Base-by-base conservation (phyloP, 1,139 yeast species). In the Suhomyces guaymorum region DNA sequence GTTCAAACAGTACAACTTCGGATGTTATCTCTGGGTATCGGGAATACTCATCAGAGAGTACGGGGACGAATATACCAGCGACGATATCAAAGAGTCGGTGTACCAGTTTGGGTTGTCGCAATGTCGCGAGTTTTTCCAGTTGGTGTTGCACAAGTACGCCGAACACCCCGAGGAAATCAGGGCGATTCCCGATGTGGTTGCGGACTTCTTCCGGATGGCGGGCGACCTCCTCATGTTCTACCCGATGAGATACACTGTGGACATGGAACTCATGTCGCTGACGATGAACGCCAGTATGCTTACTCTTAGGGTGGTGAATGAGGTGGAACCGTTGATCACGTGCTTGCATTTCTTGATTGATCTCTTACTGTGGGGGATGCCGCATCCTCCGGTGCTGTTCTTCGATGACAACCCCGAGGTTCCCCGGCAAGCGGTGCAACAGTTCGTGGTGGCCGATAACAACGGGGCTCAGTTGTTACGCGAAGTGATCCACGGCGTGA, bases 11-110 rank as follows among this genome's bases (percentile, higher is more conserved):
- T 82, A 82, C 21, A 77, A 80, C 28, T 78, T 66, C 52, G 97
- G 97, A 2, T 86, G 96, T 56, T 90, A 83, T 54, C 64, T 90
- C 39, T 90, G 96, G 94, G 94, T 87, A 12, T 82, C 95, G 3
- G 97, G 96, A 4, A 75, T 86, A 4, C 66, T 88, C 19, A 78
- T 90, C 35, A 77, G 88, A 42, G 94, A 86, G 44, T 89, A 75
- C 59, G 83, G 86, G 18, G 87, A 80, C 53, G 86, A 78, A 38
- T 67, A 66, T 39, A 58, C 72, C 28, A 49, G 61, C 17, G 53
- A 54, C 5, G 61, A 55, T 19, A 52, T 69, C 36, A 61, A 69
- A 43, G 59, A 61, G 31, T 60, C 73, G 19, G 68, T 76, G 26
- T 70, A 70, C 61, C 56, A 65, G 30, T 77, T 78, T 55, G 75